Percentiles rank a stretch among this genome's conserved stretches.
Conservation (phyloP, 306 rosid species). For the Astragalus membranaceus region DNA sequence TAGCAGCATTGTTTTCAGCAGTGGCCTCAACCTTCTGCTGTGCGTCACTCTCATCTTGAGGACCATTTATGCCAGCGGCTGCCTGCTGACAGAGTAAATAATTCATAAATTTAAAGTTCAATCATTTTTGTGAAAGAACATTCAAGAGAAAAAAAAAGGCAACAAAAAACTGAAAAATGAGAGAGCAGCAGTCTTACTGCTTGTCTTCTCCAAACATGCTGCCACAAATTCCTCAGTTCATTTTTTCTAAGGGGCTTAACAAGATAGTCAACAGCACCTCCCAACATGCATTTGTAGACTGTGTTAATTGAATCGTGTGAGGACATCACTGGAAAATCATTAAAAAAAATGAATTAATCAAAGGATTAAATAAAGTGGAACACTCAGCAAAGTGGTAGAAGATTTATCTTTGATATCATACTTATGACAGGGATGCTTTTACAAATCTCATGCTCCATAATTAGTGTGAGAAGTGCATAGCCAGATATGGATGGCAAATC, state of each 20-base stretch:
- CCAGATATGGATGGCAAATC: slow-evolving; percentile 95
- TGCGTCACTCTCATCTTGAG: slow-evolving; percentile 54
- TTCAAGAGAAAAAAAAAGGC: not conserved
- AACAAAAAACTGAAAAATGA: not conserved
- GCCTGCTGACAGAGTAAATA: slow-evolving; percentile 62
- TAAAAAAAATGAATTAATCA: not conserved
- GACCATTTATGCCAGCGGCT: slow-evolving; percentile 29
- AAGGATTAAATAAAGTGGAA: not conserved
- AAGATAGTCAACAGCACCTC: slow-evolving; percentile 96
- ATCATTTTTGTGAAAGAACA: not conserved
- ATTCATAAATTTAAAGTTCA: slow-evolving; percentile 2
- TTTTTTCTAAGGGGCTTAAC: slow-evolving; percentile 88
- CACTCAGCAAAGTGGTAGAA: not conserved
- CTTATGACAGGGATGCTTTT: slow-evolving; percentile 95
- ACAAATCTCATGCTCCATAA: slow-evolving; percentile 86
- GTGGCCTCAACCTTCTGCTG: slow-evolving; percentile 63
- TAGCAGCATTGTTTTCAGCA: slow-evolving; percentile 69
- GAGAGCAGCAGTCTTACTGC: slow-evolving; percentile 43
- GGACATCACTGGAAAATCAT: slow-evolving; percentile 78
- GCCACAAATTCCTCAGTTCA: slow-evolving; percentile 92
- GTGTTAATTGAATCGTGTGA: slow-evolving; percentile 75
- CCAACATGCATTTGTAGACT: slow-evolving; percentile 83
- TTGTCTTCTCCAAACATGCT: slow-evolving; percentile 99
- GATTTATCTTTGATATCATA: slow-evolving; percentile 26
- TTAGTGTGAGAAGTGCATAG: slow-evolving; percentile 76